Conservation (phyloP, 2,329 filamentous ascomycete genomes). For the Shiraia bambusicola region DNA sequence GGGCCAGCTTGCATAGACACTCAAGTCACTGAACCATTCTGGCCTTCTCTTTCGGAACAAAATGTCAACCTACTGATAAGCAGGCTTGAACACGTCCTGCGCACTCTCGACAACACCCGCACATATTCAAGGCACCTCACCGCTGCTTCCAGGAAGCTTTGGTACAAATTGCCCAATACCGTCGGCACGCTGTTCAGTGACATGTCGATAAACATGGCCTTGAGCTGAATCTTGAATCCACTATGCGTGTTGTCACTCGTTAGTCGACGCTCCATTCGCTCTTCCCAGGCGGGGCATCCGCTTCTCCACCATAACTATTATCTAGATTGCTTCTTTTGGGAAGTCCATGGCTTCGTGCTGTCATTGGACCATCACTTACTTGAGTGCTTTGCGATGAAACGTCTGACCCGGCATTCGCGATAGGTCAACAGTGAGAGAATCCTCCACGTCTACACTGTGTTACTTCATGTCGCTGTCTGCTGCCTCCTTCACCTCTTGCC, state of each 20-base stretch:
- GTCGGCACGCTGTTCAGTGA: constrained; percentile 69
- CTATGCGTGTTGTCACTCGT: constrained; percentile 39
- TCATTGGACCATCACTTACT: constrained; percentile 47
- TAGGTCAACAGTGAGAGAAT: constrained; percentile 78
- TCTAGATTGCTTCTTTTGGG: constrained; percentile 11
- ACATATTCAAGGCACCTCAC: constrained; percentile 68
- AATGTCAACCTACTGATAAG: constrained; percentile 55
- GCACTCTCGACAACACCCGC: constrained; percentile 58
- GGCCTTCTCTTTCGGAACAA: constrained; percentile 1
- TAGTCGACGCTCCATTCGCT: constrained; percentile 11
- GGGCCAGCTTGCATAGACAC: constrained; percentile 12
- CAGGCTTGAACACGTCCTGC: constrained; percentile 61
- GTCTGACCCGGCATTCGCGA: constrained; percentile 70
- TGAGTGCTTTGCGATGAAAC: constrained; percentile 77
- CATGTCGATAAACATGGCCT: constrained; percentile 81
- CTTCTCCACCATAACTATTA: constrained; percentile 1
- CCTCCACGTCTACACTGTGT: constrained; percentile 54
- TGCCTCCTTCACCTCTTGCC: background rate
- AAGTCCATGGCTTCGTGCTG: constrained; percentile 1
- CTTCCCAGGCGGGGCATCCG: constrained; percentile 2
- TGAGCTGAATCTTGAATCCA: constrained; percentile 80
- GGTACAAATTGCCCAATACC: constrained; percentile 72
- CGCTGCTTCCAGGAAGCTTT: constrained; percentile 75
- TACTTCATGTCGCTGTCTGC: too few species aligned
- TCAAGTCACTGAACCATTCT: constrained; percentile 10